phyloP scores from a whole-genome alignment of 73 alveolate species.

The Tetrahymena malaccensis region DNA sequence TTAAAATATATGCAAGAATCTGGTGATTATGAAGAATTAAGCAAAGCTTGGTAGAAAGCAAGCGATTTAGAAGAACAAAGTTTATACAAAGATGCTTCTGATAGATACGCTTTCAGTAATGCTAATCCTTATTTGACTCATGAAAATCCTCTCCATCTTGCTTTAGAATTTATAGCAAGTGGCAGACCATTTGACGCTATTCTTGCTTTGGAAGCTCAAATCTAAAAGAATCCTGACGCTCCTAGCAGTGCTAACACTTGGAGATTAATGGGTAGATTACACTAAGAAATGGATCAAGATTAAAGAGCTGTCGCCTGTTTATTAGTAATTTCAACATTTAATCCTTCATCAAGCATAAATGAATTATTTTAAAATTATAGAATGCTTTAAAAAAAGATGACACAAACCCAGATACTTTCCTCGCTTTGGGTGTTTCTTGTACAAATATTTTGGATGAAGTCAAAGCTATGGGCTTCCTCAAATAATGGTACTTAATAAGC shows the following conservation, averaged over 20 bases:
- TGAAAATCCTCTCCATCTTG: slow-evolving; percentile 5
- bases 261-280: slow-evolving; percentile 39
- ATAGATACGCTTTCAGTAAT: neutral
- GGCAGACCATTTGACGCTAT: slow-evolving; percentile 35
- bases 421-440: slow-evolving; percentile 73
- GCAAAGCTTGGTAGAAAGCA: neutral
- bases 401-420: slow-evolving; percentile 64
- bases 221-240: slow-evolving; percentile 14
- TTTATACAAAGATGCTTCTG: neutral
- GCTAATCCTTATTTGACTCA: neutral
- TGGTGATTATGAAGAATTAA: neutral
- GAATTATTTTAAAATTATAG: neutral
- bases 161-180: slow-evolving; percentile 10
- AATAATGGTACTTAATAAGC: slow-evolving; percentile 19
- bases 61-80: neutral
- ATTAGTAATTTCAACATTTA: neutral
- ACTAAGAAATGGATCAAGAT: slow-evolving; percentile 41
- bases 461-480: slow-evolving; percentile 52
- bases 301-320: slow-evolving; percentile 26
- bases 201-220: slow-evolving; percentile 40
- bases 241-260: slow-evolving; percentile 20
- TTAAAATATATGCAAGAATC: slow-evolving; percentile 3
- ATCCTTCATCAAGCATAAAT: too few relatives aligned
- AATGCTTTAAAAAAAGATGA: slow-evolving; percentile 59
- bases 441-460: slow-evolving; percentile 67